These are phyloP conservation scores for Hymenoscyphus fructigenus DNA, from an alignment of 2,329 filamentous ascomycete genomes.

Conservation along the genomic window DNA sequence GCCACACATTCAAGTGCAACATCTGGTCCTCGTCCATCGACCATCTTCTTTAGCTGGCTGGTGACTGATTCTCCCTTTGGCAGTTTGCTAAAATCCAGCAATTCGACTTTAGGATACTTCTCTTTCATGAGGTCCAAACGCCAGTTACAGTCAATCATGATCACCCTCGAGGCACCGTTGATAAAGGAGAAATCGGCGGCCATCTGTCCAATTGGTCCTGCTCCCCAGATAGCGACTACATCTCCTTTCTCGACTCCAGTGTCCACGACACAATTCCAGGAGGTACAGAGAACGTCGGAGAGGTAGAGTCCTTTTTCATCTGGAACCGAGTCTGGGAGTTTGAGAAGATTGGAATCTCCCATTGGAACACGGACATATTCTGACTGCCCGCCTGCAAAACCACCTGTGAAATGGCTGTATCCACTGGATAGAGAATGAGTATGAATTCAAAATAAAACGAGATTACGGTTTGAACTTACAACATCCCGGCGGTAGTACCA, in stretches of 20 bases:
- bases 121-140: conserved; percentile 67
- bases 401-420: conserved; percentile 81
- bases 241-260: conserved; percentile 78
- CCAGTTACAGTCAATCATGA: conserved; percentile 74
- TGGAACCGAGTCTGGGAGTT: conserved; percentile 74
- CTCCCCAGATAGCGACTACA: conserved; percentile 80
- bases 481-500: neutral
- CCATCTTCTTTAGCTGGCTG: conserved; percentile 70
- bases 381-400: conserved; percentile 83
- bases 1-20: conserved; percentile 67
- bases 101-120: conserved; percentile 64
- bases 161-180: conserved; percentile 73
- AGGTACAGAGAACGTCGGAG: conserved; percentile 76
- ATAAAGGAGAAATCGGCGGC: conserved; percentile 69
- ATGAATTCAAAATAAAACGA: neutral
- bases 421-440: conserved; percentile 60
- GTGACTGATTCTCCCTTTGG: conserved; percentile 67
- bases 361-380: conserved; percentile 83
- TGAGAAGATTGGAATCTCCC: conserved; percentile 77
- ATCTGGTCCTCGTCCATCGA: conserved; percentile 71
- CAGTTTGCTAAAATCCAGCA: conserved; percentile 65
- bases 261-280: conserved; percentile 80
- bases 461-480: neutral
- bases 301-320: conserved; percentile 80
- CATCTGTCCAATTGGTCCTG: conserved; percentile 82